Evolutionary conservation across 768 basidiomycete species (phyloP).

Genomic region (Strobilomyces dryophilus): DNA sequence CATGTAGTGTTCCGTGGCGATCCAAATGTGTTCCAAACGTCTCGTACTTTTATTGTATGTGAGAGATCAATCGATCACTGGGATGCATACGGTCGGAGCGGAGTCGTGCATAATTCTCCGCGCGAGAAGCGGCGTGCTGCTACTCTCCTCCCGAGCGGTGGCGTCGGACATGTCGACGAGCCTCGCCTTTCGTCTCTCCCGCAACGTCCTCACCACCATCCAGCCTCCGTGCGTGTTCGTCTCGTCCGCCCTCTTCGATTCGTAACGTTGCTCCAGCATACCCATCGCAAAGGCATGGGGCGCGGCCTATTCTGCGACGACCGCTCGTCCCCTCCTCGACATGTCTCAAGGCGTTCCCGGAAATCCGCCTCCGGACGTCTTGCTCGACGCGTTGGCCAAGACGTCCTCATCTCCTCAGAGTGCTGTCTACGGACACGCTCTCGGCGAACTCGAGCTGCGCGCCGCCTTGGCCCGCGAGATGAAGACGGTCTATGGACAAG

Average conservation of each 20-base stretch:
- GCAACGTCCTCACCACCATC: constrained; percentile 40
- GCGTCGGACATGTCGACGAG: not conserved
- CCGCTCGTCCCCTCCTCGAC: constrained; percentile 51
- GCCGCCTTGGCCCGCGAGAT: constrained; percentile 57
- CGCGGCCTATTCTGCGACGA: constrained; percentile 37
- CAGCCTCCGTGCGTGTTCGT: constrained; percentile 28
- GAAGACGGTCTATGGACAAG: constrained; percentile 49
- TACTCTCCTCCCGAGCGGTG: no score
- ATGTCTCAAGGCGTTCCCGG: constrained; percentile 79
- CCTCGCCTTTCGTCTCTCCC: constrained; percentile 37
- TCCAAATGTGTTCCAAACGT: no score
- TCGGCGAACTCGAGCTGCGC: constrained; percentile 54
- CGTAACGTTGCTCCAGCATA: constrained; percentile 36
- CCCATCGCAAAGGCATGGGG: constrained; percentile 59
- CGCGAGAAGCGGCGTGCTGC: no score
- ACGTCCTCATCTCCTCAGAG: constrained; percentile 40
- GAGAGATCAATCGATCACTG: no score
- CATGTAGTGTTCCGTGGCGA: not conserved
- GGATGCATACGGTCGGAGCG: no score
- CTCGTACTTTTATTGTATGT: no score
- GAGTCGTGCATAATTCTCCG: no score
- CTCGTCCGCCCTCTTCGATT: constrained; percentile 29
- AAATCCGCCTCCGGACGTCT: constrained; percentile 48
- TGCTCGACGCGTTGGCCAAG: constrained; percentile 47
- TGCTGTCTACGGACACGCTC: constrained; percentile 55